Evolutionary conservation across 768 basidiomycete species (phyloP), one percentile per base, ranked within the genome.

Genomic region (Pholiota microspora): DNA sequence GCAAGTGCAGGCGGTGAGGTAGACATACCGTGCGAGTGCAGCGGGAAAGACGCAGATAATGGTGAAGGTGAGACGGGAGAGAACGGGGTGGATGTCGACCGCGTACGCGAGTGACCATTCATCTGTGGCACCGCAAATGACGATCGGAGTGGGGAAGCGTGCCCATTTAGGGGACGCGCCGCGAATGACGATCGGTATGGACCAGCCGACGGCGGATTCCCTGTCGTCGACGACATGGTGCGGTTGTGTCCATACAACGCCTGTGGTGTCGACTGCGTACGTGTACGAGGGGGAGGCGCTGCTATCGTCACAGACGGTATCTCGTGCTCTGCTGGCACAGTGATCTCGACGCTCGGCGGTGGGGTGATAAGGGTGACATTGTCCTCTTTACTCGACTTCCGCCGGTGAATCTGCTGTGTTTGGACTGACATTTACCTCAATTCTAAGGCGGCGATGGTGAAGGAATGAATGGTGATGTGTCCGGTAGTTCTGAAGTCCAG

Each of bases 61-160:
- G 82, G 82, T 1, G 83, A 83, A 3, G 77, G 80, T 2, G 74
- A 69, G 24, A 73, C 64, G 1, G 81, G 80, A 2, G 76, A 71
- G 61, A 79, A 81, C 2, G 79, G 75, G 2, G 78, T 71, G 5
- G 83, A 82, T 44, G 80, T 72, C 3, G 82, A 80, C 13, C 77
- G 74, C 8, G 75, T 76, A 27, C 79, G 77, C 18, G 70, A 59
- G 65, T 80, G 78, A 2, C 59, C 68, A 48, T 67, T 65, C 47
- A 63, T 54, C 27, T 54, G 54, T 21, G 60, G 59, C 7, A 59
- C 59, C 53, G 61, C 49, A 45, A 73, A 72, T 0, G 73, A 68
- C 1, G 69, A 64, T 24, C 71, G 65, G 25, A 69, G 68, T 4
- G 72, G 70, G 2, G 73, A 73, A 0, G 65, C 59, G 16, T 65